A percentile compares a stretch with the other conserved stretches of the same genome.
Evolutionary conservation across 176 grass and related monocot species (phyloP).

Genomic region (Eremochloa ophiuroides): DNA sequence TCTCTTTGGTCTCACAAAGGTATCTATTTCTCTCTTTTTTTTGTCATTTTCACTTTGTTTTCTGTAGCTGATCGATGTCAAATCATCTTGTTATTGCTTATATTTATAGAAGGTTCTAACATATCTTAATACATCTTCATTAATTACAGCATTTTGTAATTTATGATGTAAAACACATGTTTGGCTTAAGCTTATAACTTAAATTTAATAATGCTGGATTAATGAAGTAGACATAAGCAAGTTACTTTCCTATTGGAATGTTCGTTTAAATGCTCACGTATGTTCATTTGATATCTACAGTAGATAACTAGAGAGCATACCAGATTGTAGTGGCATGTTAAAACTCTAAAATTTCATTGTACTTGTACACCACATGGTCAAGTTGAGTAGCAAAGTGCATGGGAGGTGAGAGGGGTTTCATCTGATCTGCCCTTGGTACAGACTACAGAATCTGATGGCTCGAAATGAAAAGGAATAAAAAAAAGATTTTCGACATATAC

Average conservation of each 20-base stretch:
- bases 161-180: background rate
- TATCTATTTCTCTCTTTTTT: constrained; percentile 21
- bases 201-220: background rate
- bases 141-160: background rate
- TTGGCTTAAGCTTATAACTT: background rate
- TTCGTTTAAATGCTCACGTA: background rate
- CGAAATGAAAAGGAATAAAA: background rate
- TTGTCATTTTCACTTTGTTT: background rate
- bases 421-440: background rate
- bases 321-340: background rate
- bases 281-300: background rate
- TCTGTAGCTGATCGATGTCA: background rate
- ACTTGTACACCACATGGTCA: background rate
- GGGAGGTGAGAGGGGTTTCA: background rate
- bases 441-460: background rate
- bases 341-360: background rate
- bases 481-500: background rate
- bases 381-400: background rate
- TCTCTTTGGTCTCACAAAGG: constrained; percentile 92
- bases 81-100: background rate
- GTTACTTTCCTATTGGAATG: background rate
- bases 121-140: background rate
- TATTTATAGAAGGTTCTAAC: background rate
- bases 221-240: background rate
- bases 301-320: background rate